Conservation (phyloP, 305 asterid species). For the Fraxinus dipetala region DNA sequence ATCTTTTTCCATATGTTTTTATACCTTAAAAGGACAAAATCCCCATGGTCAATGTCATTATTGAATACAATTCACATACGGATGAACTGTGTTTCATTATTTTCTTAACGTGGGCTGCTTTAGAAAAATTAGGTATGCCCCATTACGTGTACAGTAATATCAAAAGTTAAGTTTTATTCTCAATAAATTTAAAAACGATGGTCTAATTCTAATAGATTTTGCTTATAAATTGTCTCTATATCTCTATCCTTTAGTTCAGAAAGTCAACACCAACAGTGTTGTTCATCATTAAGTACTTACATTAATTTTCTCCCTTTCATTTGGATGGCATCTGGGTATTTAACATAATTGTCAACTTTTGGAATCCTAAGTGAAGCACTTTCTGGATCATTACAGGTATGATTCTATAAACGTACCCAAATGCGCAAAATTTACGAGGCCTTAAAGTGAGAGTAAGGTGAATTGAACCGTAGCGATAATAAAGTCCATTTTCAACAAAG, state of each 20-base stretch:
- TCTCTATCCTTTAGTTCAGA: background rate
- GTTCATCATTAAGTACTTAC: background rate
- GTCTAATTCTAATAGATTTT: background rate
- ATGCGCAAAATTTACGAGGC: background rate
- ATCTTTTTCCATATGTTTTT: background rate
- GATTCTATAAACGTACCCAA: background rate
- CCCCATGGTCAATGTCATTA: slow-evolving; percentile 11
- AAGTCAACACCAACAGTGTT: background rate
- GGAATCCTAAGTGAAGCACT: background rate
- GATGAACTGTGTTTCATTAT: background rate
- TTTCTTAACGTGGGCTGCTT: background rate
- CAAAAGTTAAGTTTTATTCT: background rate
- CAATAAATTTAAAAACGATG: background rate
- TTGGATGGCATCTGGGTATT: background rate
- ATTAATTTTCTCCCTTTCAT: background rate
- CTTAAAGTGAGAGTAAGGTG: background rate
- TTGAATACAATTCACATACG: slow-evolving; percentile 16
- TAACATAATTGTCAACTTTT: background rate
- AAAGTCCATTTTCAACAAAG: too few species aligned
- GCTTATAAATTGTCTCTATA: background rate
- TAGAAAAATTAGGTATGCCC: background rate
- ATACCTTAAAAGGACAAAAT: background rate
- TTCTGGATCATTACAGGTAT: background rate
- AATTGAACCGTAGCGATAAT: background rate
- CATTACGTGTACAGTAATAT: too few species aligned